Percentiles rank a stretch among this genome's conserved stretches.
Conservation (phyloP, 2,329 filamentous ascomycete genomes). For the Penicillium sp. region DNA sequence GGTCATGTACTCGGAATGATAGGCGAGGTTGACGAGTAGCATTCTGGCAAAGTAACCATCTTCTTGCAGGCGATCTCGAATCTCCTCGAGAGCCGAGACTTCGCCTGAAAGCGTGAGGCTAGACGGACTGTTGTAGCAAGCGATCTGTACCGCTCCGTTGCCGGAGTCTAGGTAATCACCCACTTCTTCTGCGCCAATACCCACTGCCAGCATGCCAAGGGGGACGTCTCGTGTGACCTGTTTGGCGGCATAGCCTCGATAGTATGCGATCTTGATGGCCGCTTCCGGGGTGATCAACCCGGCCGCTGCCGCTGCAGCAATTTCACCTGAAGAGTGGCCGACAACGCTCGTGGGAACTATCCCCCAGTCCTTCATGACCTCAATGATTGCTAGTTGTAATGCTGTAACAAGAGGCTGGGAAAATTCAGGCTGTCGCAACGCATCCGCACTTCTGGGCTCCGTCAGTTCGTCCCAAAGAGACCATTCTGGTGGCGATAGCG, state of each 20-base stretch:
- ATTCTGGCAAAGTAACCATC: constrained; percentile 18
- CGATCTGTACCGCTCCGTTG: neutral
- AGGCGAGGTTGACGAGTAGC: constrained; percentile 18
- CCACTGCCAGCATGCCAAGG: constrained; percentile 6
- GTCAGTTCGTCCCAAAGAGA: too few species aligned
- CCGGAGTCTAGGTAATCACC: neutral
- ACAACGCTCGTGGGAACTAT: neutral
- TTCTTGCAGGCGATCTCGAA: constrained; percentile 22
- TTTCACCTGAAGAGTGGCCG: constrained; percentile 10
- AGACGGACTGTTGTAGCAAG: constrained; percentile 21
- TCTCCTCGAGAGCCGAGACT: constrained; percentile 12
- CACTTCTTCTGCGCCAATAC: neutral
- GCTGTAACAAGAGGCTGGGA: constrained; percentile 14
- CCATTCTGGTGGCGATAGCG: too few species aligned
- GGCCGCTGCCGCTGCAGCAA: constrained; percentile 2
- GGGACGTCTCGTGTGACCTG: too few species aligned
- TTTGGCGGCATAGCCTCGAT: neutral
- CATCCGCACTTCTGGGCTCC: too few species aligned
- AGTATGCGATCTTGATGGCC: neutral
- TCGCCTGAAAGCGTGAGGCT: constrained; percentile 25
- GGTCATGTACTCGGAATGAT: constrained; percentile 25
- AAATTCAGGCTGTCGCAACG: constrained; percentile 5
- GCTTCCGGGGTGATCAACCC: neutral
- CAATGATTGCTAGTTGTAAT: constrained; percentile 10
- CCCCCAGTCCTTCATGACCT: constrained; percentile 5